phyloP scores from a whole-genome alignment of 805 yeast species.

The Wickerhamiella australiensis region DNA sequence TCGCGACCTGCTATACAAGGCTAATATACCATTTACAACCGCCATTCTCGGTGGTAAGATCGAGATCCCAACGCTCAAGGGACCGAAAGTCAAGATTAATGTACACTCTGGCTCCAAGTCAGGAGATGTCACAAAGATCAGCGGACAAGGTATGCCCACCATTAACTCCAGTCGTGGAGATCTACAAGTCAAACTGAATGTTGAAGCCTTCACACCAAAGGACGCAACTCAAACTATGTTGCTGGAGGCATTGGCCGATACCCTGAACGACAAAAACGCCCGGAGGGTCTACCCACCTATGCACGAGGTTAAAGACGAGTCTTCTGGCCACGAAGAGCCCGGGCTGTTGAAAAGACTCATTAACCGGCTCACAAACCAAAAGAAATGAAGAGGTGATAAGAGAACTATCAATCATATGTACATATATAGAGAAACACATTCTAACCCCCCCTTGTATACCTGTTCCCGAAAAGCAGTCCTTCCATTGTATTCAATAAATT shows the following conservation, averaged over 20 bases:
- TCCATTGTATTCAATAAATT: constrained; percentile 17
- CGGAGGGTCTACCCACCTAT: constrained; percentile 41
- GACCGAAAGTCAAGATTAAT: constrained; percentile 59
- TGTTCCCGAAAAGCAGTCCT: constrained; percentile 13
- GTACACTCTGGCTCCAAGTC: constrained; percentile 76
- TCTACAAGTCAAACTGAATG: constrained; percentile 59
- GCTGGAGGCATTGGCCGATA: constrained; percentile 89
- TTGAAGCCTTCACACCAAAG: constrained; percentile 60
- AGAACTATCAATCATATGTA: not conserved
- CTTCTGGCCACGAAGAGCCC: constrained; percentile 14
- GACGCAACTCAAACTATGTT: constrained; percentile 79
- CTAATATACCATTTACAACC: constrained; percentile 79
- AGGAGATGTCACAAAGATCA: constrained; percentile 60
- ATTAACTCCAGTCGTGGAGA: constrained; percentile 58
- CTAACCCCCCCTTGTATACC: no score
- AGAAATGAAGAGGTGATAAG: constrained; percentile 12
- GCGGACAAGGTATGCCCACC: constrained; percentile 79
- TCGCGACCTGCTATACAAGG: constrained; percentile 50
- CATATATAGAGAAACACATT: not conserved
- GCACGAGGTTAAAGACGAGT: constrained; percentile 21
- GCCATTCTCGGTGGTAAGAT: constrained; percentile 92
- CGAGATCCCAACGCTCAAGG: constrained; percentile 74
- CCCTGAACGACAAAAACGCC: constrained; percentile 69
- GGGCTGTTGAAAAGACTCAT: constrained; percentile 29
- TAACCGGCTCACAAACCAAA: constrained; percentile 26